A percentile compares a stretch with the other conserved stretches of the same genome.
phyloP scores from a whole-genome alignment of 2,329 filamentous ascomycete species.

The Aaosphaeria pasadenensis region DNA sequence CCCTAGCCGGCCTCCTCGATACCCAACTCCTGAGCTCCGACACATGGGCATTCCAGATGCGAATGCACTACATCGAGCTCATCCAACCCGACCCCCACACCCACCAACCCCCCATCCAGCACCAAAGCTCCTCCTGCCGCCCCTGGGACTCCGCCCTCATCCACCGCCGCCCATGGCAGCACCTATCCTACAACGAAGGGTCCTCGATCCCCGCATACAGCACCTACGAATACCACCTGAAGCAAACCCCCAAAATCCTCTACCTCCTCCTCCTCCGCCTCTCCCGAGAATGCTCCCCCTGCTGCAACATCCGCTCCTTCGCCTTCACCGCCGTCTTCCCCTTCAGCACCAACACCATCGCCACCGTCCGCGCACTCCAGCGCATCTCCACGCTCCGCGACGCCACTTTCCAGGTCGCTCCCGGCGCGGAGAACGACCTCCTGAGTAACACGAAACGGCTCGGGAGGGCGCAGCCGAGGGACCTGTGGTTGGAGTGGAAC shows the following conservation, averaged over 20 bases:
- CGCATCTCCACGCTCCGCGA: constrained; percentile 28
- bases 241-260: constrained; percentile 61
- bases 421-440: constrained; percentile 37
- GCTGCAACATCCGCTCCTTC: constrained; percentile 45
- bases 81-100: constrained; percentile 10
- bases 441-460: constrained; percentile 36
- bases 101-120: background rate
- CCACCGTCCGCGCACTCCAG: constrained; percentile 20
- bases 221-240: constrained; percentile 69
- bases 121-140: constrained; percentile 10
- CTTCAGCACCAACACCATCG: constrained; percentile 56
- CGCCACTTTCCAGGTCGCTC: constrained; percentile 42
- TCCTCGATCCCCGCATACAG: constrained; percentile 70
- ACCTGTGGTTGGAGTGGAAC: constrained; percentile 40
- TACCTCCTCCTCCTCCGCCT: constrained; percentile 43
- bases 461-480: constrained; percentile 41
- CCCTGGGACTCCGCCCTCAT: constrained; percentile 45
- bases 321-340: constrained; percentile 67
- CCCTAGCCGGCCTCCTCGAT: constrained; percentile 60
- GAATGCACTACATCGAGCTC: constrained; percentile 59
- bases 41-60: constrained; percentile 62
- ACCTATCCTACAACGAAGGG: constrained; percentile 69
- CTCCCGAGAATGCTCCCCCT: constrained; percentile 17
- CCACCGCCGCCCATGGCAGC: constrained; percentile 61
- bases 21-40: constrained; percentile 57